Percentiles rank a stretch among this genome's conserved stretches.
These are phyloP conservation scores for Aureobasidium subglaciale DNA, from an alignment of 2,329 filamentous ascomycete genomes.

Conservation along the genomic window DNA sequence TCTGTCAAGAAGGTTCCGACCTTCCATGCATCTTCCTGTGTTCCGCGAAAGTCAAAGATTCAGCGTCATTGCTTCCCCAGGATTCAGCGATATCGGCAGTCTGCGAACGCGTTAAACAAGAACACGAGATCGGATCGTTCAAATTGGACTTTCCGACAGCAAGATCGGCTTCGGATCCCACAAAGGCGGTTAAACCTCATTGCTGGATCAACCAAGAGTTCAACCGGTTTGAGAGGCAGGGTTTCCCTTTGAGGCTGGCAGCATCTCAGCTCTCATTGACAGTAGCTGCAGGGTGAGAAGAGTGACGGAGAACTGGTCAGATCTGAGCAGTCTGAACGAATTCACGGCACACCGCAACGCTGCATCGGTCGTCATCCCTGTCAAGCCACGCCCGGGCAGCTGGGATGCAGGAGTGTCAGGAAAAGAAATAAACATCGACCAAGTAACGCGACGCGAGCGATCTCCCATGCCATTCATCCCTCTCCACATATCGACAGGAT, in stretches of 20 bases:
- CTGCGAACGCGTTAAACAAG: background rate
- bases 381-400: background rate
- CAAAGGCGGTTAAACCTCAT: conserved; percentile 11
- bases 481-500: conserved; percentile 8
- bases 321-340: background rate
- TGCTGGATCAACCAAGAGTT: background rate
- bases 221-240: background rate
- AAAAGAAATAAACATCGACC: background rate
- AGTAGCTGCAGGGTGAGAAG: background rate
- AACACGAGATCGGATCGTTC: background rate
- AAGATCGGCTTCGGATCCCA: conserved; percentile 2
- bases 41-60: background rate
- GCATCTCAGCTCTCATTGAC: background rate
- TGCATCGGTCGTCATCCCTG: conserved; percentile 8
- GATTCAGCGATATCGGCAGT: background rate
- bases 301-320: background rate
- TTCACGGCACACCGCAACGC: conserved; percentile 5
- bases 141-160: background rate
- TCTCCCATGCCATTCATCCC: conserved; percentile 1
- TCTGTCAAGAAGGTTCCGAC: background rate
- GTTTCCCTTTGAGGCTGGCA: background rate
- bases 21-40: background rate
- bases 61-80: background rate
- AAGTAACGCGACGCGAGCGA: conserved; percentile 10
- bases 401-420: conserved; percentile 1